Evolutionary conservation across 371 early-diverging fungal genomes (phyloP), one percentile per base, ranked within the genome.

Genomic region (Rhizopus stolonifer): DNA sequence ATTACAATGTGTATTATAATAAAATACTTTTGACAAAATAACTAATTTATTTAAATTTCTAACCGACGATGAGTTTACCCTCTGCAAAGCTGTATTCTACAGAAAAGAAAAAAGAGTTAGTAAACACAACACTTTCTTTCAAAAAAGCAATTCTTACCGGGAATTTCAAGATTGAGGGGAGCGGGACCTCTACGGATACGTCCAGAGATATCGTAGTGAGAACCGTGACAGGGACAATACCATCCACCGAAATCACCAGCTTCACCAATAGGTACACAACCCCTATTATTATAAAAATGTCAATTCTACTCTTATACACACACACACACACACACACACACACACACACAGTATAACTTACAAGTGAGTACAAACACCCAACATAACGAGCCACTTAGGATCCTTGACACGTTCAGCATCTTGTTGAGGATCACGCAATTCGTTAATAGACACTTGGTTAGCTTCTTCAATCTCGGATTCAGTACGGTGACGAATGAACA

Each of bases 181-280:
- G 97, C 97, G 23, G 97, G 97, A 40, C 97, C 97, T 85, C 95
- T 94, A 61, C 97, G 85, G 65, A 96, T 94, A 77, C 97, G 92
- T 47, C 93, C 93, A 51, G 89, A 88, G 63, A 90, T 89, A 64
- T 93, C 93, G 65, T 94, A 93, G 72, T 94, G 95, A 49, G 95
- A 95, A 60, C 97, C 96, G 80, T 94, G 95, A 88, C 97, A 96
- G 48, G 97, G 97, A 82, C 97, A 96, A 86, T 94, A 96, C 96
- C 96, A 96, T 54, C 96, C 97, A 61, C 92, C 94, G 69, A 79
- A 96, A 57, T 96, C 97, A 73, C 96, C 96, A 69, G 95, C 86
- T 69, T 97, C 95, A 49, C 94, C 95, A 61, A 95, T 89, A 48
- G 97, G 97, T 45, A 97, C 96, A 80, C 97, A 97, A 65, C 97